A percentile compares a stretch with the other conserved stretches of the same genome.
Evolutionary conservation across 2,329 filamentous ascomycete genomes (phyloP).

Genomic region (Pyricularia grisea): DNA sequence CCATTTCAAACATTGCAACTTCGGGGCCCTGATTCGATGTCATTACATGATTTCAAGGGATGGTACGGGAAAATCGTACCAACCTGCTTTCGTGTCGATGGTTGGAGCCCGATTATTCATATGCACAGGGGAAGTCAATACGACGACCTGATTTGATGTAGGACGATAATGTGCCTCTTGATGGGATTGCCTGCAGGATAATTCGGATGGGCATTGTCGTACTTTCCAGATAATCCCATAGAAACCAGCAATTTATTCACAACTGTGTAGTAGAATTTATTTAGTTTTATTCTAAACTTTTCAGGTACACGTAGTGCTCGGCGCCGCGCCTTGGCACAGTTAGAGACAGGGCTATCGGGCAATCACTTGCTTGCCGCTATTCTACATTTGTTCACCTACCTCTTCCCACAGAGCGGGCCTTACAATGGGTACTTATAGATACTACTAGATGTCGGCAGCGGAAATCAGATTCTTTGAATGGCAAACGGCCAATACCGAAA

Average conservation of each 20-base stretch:
- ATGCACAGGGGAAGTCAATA: no score
- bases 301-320: background rate
- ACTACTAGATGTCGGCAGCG: no score
- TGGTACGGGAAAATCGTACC: no score
- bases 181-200: background rate
- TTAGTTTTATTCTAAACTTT: background rate
- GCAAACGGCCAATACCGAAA: no score
- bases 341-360: background rate
- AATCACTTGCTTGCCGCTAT: background rate
- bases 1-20: no score
- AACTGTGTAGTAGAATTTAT: background rate
- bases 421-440: no score
- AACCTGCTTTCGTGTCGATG: no score
- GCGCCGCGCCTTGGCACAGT: background rate
- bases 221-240: background rate
- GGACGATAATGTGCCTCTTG: background rate
- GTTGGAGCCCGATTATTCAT: no score
- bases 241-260: background rate
- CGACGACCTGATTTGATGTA: background rate
- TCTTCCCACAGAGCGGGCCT: no score
- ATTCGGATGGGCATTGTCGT: background rate
- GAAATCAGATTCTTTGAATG: no score
- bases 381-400: background rate
- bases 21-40: no score
- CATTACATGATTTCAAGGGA: no score